phyloP scores from a whole-genome alignment of 306 rosid species.

The Medicago lupulina region DNA sequence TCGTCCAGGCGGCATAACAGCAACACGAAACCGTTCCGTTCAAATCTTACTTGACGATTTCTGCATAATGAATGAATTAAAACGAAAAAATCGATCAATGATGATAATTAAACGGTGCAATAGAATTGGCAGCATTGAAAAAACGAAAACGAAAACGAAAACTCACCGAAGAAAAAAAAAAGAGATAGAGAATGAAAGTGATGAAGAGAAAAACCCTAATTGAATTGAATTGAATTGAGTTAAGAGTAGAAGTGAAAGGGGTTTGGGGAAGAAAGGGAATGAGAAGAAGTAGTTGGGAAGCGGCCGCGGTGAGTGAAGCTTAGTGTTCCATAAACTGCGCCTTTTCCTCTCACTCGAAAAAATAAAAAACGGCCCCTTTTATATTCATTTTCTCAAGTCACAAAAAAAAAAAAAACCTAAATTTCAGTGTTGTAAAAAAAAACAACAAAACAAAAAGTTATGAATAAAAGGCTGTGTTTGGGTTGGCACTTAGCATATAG shows the following conservation, averaged over 20 bases:
- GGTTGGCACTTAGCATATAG: too few relatives aligned
- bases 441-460: neutral
- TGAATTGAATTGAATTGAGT: neutral
- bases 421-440: neutral
- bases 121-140: slow-evolving; percentile 48
- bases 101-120: slow-evolving; percentile 49
- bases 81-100: slow-evolving; percentile 48
- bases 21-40: slow-evolving; percentile 29
- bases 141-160: too few relatives aligned
- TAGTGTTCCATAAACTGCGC: slow-evolving; percentile 37
- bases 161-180: neutral
- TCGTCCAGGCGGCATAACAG: slow-evolving; percentile 83
- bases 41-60: slow-evolving; percentile 32
- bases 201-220: slow-evolving; percentile 37
- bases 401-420: neutral
- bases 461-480: too few relatives aligned
- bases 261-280: neutral
- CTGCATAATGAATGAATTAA: slow-evolving; percentile 38
- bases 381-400: neutral
- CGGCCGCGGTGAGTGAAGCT: slow-evolving; percentile 24
- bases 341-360: neutral
- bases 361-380: neutral
- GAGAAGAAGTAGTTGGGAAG: neutral
- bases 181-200: neutral
- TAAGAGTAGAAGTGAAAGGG: neutral